Evolutionary conservation across 257 asterid species (phyloP).

Genomic region (Echium plantagineum): DNA sequence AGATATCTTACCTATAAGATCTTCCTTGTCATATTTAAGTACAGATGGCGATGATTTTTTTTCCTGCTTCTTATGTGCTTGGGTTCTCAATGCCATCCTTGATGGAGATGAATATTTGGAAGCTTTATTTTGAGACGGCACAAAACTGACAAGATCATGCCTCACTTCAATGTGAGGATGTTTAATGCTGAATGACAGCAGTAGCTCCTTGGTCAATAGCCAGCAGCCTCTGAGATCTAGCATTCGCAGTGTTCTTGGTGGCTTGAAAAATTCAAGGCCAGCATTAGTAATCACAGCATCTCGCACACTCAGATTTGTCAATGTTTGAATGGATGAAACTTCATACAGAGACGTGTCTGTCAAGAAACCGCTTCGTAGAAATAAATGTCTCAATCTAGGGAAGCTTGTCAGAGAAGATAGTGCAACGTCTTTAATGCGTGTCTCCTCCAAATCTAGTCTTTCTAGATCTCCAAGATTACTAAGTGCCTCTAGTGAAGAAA

Average conservation of each 20-base stretch:
- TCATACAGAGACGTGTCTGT: constrained; percentile 48
- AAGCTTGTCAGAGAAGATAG: constrained; percentile 40
- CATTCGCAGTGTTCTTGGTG: constrained; percentile 44
- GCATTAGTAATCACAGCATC: constrained; percentile 54
- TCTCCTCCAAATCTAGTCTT: constrained; percentile 54
- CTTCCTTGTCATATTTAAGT: constrained; percentile 9
- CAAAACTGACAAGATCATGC: constrained; percentile 39
- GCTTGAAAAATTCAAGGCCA: constrained; percentile 43
- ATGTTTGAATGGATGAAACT: constrained; percentile 26
- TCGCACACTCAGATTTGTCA: constrained; percentile 43
- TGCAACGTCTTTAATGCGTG: constrained; percentile 41
- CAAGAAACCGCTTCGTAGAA: constrained; percentile 42
- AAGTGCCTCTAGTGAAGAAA: constrained; percentile 43
- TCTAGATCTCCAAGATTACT: constrained; percentile 45
- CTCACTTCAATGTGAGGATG: constrained; percentile 50
- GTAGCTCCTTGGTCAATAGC: constrained; percentile 54
- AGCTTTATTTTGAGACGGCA: constrained; percentile 18
- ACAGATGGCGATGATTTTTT: constrained; percentile 25
- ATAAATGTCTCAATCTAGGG: constrained; percentile 38
- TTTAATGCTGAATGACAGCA: constrained; percentile 36
- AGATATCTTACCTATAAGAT: constrained; percentile 38
- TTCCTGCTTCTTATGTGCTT: constrained; percentile 21
- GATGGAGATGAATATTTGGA: constrained; percentile 23
- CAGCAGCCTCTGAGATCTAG: constrained; percentile 88
- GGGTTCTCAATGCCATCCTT: constrained; percentile 13